Evolutionary conservation across 176 grass and related monocot species (phyloP).

Genomic region (Thinopyrum elongatum): DNA sequence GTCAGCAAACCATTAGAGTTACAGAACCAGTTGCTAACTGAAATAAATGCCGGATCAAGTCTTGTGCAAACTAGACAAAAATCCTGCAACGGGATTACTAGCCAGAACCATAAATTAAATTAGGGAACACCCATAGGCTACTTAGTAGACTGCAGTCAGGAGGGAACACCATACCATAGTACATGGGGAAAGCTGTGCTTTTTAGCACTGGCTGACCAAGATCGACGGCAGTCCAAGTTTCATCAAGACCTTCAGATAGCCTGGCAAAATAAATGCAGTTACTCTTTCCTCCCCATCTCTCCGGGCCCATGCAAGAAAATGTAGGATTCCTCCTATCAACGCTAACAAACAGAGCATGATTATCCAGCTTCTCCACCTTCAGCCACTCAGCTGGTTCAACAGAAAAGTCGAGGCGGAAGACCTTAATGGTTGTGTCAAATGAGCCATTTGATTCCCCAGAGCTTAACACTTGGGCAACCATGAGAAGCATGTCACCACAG

Average conservation of each 20-base stretch:
- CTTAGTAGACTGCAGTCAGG: not conserved
- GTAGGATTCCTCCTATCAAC: not conserved
- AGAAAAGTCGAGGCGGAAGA: not conserved
- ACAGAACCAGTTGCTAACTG: too few relatives aligned
- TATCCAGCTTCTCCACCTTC: not conserved
- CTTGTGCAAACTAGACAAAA: too few relatives aligned
- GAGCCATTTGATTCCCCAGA: not conserved
- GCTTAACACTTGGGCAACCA: not conserved
- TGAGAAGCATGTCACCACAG: not conserved
- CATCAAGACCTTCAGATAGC: not conserved
- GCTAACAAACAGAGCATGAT: not conserved
- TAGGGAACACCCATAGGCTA: too few relatives aligned
- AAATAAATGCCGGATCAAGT: too few relatives aligned
- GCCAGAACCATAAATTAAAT: too few relatives aligned
- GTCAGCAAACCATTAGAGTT: not conserved
- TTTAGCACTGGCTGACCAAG: not conserved
- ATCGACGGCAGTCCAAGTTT: not conserved
- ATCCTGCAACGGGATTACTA: too few relatives aligned
- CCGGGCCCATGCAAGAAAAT: not conserved
- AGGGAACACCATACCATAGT: not conserved
- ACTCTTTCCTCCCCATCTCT: conserved; percentile 6
- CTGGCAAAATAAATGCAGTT: not conserved
- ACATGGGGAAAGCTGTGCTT: not conserved
- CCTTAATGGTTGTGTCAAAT: not conserved
- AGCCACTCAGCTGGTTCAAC: not conserved